Evolutionary conservation across 805 yeast genomes (phyloP), one percentile per base, ranked within the genome.

Genomic region (Nakazawaea anatomiae): DNA sequence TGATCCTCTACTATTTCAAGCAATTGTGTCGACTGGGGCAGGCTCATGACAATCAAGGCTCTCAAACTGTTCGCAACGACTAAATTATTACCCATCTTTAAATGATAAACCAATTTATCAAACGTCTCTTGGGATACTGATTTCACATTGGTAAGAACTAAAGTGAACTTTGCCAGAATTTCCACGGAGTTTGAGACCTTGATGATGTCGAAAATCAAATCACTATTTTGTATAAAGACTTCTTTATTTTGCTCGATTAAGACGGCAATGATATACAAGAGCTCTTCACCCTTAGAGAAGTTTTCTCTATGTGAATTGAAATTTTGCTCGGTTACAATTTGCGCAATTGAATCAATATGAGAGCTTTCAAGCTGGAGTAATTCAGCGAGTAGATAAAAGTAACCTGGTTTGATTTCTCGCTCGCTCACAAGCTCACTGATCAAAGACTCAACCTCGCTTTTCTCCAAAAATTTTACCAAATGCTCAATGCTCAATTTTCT

Each of bases 401-500:
- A 6, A 1, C 63, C 60, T 41, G 48, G 39, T 11, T 46, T 31
- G 12, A 18, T 4, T 10, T 25, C 9, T 31, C 38, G 28, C 18
- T 12, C 5, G 32, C 11, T 10, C 27, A 42, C 6, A 28, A 32
- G 10, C 32, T 29, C 4, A 42, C 30, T 28, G 42, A 50, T 29
- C 39, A 31, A 9, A 10, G 31, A 34, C 27, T 29, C 18, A 12
- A 44, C 9, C 27, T 38, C 51, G 5, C 28, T 18, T n/a, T 11
- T 34, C 31, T 32, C 29, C n/a, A 62, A 12, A 10, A 69, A 48
- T 4, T 41, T 25, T 2, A 41, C 60, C 14, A 81, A 54, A 5
- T 77, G 67, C 14, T 55, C 49, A 0, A 79, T 70, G 10, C 79
- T 76, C 14, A 75, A 52, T 32, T 72, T 67, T 36, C 79, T 67